Evolutionary conservation across 2,329 filamentous ascomycete species (phyloP), one percentile per base, ranked within the genome.

Genomic region (Alternaria triticina): DNA sequence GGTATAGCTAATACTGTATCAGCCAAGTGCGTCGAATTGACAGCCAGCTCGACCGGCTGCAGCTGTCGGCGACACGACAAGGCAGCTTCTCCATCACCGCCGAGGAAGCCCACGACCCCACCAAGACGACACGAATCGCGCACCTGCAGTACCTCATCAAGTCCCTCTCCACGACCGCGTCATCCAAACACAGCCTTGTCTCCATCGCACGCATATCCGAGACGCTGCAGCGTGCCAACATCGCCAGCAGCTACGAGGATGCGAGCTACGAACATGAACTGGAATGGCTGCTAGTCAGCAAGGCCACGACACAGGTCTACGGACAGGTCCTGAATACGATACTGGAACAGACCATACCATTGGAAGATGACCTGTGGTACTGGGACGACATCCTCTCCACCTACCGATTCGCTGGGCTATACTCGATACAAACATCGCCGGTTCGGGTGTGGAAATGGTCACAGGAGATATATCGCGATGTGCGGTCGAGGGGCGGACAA

Each of bases 331-430:
- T 97, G 70, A 89, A 90, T 70, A 89, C 88, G 0, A 85, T 98
- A 4, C 82, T 97, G 11, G 91, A 95, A 59, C 91, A 96, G 72
- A 96, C 94, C 11, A 89, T 95, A 11, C 90, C 91, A 0, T 81
- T 99, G 17, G 92, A 89, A 71, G 90, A 97, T 68, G 94, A 97
- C 70, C 90, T 97, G 23, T 94, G 91, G 89, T 98, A 98, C 79
- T 99, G 96, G 96, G 93, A 97, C 74, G 91, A 96, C 69, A 87
- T 97, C 2, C 82, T 97, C 28, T 88, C 88, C 10, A 96, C 93
- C 1, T 90, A 93, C 70, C 86, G 88, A 52, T 92, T 91, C 74
- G 94, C 92, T 68, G 90, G 89, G 30, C 78, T 97, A 4, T 97
- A 97, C 80, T 91, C 92, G 13, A 82, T 96, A 9, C 96, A 99